Percentiles rank a stretch among this genome's conserved stretches.
phyloP scores from a whole-genome alignment of 192 early-diverging fungal species.

The Diversispora epigaea region DNA sequence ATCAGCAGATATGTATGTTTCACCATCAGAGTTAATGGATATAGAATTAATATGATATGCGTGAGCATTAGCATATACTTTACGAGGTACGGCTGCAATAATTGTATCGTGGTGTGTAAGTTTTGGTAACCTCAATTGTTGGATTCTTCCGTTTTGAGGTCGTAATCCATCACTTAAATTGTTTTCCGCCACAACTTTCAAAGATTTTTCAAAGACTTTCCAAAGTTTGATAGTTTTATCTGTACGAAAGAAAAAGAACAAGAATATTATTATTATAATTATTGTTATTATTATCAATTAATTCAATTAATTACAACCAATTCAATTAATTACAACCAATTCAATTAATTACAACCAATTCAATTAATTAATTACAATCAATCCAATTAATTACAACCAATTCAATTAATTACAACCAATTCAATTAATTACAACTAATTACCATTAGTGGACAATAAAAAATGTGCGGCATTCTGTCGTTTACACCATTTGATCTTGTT shows the following conservation, averaged over 20 bases:
- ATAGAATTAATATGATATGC: constrained; percentile 99
- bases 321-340: no score
- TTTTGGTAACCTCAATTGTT: constrained; percentile 74
- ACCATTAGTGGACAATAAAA: constrained; percentile 96
- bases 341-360: constrained; percentile 6
- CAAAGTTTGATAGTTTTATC: constrained; percentile 99
- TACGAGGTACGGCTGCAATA: constrained; percentile 90
- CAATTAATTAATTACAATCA: no score
- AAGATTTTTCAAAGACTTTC: constrained; percentile 98
- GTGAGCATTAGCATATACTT: constrained; percentile 93
- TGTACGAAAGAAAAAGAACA: constrained; percentile 34
- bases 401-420: constrained; percentile 1
- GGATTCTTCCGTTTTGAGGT: constrained; percentile 40
- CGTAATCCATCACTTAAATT: constrained; percentile 70
- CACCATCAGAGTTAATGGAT: constrained; percentile 96
- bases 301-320: background rate
- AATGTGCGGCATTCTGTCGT: constrained; percentile 93
- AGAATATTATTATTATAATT: background rate
- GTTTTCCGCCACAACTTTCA: constrained; percentile 93
- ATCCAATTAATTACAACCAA: background rate
- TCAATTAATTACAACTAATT: constrained; percentile 6
- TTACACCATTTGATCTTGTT: constrained; percentile 99
- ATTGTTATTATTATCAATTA: no score
- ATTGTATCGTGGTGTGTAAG: constrained; percentile 94
- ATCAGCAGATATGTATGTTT: constrained; percentile 97